Conservation (phyloP, 2,329 filamentous ascomycete genomes). For the Sclerotinia nivalis region DNA sequence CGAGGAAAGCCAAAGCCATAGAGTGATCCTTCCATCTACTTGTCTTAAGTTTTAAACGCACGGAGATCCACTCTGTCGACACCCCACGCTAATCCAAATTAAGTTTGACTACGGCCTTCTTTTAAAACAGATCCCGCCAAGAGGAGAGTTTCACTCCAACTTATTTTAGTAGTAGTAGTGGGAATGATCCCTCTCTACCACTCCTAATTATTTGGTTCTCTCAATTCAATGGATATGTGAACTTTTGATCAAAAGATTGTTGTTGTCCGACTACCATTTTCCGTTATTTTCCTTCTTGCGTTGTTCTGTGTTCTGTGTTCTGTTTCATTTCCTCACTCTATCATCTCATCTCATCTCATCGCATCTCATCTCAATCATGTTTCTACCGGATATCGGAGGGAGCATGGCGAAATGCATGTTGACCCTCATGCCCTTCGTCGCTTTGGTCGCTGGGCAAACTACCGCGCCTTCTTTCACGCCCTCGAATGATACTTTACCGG, state of each 20-base stretch:
- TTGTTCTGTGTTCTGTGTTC: not conserved
- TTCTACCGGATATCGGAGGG: conserved; percentile 36
- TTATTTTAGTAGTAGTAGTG: conserved; percentile 1
- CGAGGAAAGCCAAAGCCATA: not conserved
- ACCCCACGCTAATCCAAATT: not conserved
- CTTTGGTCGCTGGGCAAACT: conserved; percentile 32
- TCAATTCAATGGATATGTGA: conserved; percentile 16
- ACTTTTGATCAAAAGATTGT: not conserved
- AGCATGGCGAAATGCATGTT: conserved; percentile 30
- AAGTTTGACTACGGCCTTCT: not conserved
- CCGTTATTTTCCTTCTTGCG: not conserved
- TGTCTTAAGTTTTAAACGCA: not conserved
- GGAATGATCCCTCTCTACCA: not conserved
- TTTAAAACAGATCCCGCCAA: conserved; percentile 12
- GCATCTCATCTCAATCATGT: conserved; percentile 28
- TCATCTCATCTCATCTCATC: not conserved
- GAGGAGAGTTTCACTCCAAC: conserved; percentile 14
- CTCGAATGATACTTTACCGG: conserved; percentile 35
- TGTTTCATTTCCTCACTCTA: conserved; percentile 6
- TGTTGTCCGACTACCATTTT: not conserved
- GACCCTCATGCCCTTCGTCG: conserved; percentile 28
- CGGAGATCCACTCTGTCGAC: conserved; percentile 10
- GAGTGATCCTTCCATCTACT: not conserved
- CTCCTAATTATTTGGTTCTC: not conserved
- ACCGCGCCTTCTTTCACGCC: conserved; percentile 29